A percentile compares a stretch with the other conserved stretches of the same genome.
These are phyloP conservation scores for Hippophae gyantsensis DNA, from an alignment of 306 rosid genomes.

Conservation along the genomic window DNA sequence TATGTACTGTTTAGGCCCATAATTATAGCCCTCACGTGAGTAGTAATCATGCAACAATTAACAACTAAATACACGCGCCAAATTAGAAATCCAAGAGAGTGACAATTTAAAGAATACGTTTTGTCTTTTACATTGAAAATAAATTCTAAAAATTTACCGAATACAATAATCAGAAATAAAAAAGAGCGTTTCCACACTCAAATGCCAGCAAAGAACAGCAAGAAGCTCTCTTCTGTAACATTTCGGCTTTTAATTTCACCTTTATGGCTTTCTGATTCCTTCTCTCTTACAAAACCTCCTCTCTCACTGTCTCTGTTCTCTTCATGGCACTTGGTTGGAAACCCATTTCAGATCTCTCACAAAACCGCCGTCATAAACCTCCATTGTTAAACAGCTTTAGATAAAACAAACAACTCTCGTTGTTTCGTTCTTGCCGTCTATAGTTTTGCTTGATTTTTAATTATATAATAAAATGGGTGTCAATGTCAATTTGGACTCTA, in stretches of 20 bases:
- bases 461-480: conserved; percentile 27
- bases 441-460: neutral
- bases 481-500: conserved; percentile 2
- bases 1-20: no score
- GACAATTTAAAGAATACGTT: no score
- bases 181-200: no score
- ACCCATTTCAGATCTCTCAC: conserved; percentile 17
- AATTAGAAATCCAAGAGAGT: no score
- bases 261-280: conserved; percentile 42
- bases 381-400: neutral
- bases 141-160: no score
- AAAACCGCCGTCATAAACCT: conserved; percentile 9
- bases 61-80: no score
- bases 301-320: neutral
- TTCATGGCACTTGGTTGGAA: conserved; percentile 41
- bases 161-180: no score
- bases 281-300: conserved; percentile 8
- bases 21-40: no score
- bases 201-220: conserved; percentile 9
- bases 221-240: conserved; percentile 14
- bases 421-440: conserved; percentile 8
- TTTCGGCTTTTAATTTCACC: conserved; percentile 21
- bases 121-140: no score
- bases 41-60: no score
- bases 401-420: neutral